Conservation (phyloP, 179 eudicot genomes). For the Nepenthes alata region DNA sequence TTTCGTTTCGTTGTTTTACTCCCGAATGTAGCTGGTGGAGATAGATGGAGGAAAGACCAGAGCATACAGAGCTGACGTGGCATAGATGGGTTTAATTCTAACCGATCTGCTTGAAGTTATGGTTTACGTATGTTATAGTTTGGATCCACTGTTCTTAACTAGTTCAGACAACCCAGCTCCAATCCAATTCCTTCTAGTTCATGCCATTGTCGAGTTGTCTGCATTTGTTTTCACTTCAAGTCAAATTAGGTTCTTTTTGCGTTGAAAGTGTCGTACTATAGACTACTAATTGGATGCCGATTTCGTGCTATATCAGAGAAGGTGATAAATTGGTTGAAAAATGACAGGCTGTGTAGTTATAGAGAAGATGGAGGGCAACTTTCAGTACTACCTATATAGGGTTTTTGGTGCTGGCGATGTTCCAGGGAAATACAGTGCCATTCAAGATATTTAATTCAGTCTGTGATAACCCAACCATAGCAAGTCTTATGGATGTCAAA, state of each 20-base stretch:
- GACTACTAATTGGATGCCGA: background rate
- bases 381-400: slow-evolving; percentile 18
- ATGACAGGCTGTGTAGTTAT: slow-evolving; percentile 28
- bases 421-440: slow-evolving; percentile 24
- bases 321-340: slow-evolving; percentile 28
- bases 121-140: slow-evolving; percentile 15
- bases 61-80: slow-evolving; percentile 4
- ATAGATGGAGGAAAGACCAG: slow-evolving; percentile 14
- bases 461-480: slow-evolving; percentile 16
- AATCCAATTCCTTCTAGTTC: slow-evolving; percentile 3
- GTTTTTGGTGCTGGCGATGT: slow-evolving; percentile 36
- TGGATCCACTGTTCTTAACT: slow-evolving; percentile 14
- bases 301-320: slow-evolving; percentile 2
- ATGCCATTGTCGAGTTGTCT: background rate
- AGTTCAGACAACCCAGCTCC: slow-evolving; percentile 20
- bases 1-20: slow-evolving; percentile 3
- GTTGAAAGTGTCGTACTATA: slow-evolving; percentile 8
- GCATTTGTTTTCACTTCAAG: background rate
- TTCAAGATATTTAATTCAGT: slow-evolving; percentile 25
- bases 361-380: slow-evolving; percentile 18
- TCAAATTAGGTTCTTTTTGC: slow-evolving; percentile 3
- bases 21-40: slow-evolving; percentile 7
- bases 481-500: slow-evolving; percentile 11
- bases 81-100: background rate
- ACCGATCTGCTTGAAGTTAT: slow-evolving; percentile 3